These are phyloP conservation scores for Nymphaea thermarum DNA, from an alignment of 164 flowering plant species.

Conservation along the genomic window DNA sequence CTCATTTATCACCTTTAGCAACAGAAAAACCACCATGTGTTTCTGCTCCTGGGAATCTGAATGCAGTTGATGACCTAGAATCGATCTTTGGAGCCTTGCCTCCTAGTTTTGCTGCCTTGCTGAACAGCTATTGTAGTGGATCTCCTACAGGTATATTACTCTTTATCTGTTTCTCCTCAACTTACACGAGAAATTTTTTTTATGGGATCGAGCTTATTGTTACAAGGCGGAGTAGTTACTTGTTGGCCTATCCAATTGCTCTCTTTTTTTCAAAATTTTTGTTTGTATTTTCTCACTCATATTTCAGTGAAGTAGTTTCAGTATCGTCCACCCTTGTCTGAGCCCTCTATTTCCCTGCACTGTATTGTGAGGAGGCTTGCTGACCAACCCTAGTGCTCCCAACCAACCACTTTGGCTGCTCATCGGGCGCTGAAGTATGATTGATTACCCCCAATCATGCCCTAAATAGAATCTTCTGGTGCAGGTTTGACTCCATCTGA, in stretches of 20 bases:
- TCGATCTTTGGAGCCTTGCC: not conserved
- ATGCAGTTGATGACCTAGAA: not conserved
- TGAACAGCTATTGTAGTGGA: not conserved
- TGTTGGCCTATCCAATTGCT: no score
- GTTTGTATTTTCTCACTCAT: no score
- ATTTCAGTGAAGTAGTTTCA: no score
- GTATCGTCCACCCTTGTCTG: no score
- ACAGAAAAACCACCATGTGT: not conserved
- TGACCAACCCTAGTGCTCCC: not conserved
- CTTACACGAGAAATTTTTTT: not conserved
- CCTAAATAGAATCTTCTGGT: not conserved
- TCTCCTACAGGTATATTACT: not conserved
- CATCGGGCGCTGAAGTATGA: no score
- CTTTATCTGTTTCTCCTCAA: not conserved
- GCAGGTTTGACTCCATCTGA: not conserved
- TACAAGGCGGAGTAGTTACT: no score
- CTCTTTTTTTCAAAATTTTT: no score
- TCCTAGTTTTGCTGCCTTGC: not conserved
- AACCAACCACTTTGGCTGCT: not conserved
- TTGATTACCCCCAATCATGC: no score
- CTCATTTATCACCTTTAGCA: not conserved
- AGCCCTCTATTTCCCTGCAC: no score
- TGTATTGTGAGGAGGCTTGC: not conserved
- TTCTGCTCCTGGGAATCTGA: not conserved
- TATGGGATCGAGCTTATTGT: no score